Evolutionary conservation across 768 basidiomycete genomes (phyloP), one percentile per base, ranked within the genome.

Genomic region (Sporobolomyces phaffii): DNA sequence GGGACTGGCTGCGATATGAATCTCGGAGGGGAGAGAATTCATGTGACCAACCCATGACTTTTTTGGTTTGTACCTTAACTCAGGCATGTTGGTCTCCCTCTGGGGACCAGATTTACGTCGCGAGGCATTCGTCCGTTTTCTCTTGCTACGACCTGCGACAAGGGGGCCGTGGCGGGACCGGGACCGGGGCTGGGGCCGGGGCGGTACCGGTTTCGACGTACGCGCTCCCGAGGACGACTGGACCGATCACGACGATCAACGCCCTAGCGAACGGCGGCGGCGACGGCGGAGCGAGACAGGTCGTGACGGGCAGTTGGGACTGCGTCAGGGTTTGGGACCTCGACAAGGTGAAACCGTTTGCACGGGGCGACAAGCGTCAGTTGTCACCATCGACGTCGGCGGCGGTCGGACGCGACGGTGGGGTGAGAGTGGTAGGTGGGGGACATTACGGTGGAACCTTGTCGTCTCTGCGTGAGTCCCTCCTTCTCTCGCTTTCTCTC

Each of bases 121-220:
- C 94, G 13, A 82, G 94, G 71, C 82, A 93, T 53, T 92, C 93
- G 72, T 90, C 90, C 28, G 86, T 88, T 1, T 84, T 98, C 54
- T 91, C 96, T 74, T 84, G 96, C 20, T 98, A 90, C 89, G 96
- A 98, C 76, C 86, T 93, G 13, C 86, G 93, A n/a, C n/a, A n/a
- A n/a, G n/a, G n/a, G n/a, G n/a, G n/a, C n/a, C n/a, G n/a, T n/a
- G n/a, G n/a, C n/a, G n/a, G n/a, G n/a, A n/a, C n/a, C n/a, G n/a
- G n/a, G n/a, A n/a, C n/a, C n/a, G n/a, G n/a, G n/a, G n/a, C n/a
- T n/a, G n/a, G n/a, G n/a, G n/a, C n/a, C 63, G 1, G 45, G 40
- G 38, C 17, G 38, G 38, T 38, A n/a, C 47, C 43, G 8, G 34
- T 54, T 29, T 17, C 54, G 26, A 44, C 59, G 2, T 60, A 74